Evolutionary conservation across 129 eudicot species (phyloP).

Genomic region (Lactuca saligna): DNA sequence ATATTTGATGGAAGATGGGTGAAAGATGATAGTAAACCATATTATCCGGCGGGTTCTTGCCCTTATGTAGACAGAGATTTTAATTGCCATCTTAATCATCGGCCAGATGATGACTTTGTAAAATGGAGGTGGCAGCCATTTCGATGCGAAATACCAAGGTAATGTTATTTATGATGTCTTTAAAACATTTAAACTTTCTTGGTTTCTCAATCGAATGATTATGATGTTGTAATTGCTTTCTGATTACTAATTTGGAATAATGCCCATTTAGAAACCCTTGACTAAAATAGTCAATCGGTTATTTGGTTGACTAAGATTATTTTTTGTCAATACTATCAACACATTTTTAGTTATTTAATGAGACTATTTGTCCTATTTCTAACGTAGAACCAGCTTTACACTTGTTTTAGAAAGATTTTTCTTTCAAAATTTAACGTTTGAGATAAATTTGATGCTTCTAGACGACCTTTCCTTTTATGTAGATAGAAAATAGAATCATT

Average conservation of each 20-base stretch:
- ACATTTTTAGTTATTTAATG: neutral
- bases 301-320: conserved; percentile 12
- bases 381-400: neutral
- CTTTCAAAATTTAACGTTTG: neutral
- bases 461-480: neutral
- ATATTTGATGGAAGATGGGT: conserved; percentile 92
- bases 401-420: neutral
- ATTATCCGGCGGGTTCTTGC: conserved; percentile 84
- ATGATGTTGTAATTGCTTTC: conserved; percentile 10
- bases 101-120: conserved; percentile 66
- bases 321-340: neutral
- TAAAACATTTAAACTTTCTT: neutral
- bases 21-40: conserved; percentile 69
- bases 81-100: conserved; percentile 67
- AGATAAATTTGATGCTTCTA: neutral
- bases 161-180: conserved; percentile 20
- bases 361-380: neutral
- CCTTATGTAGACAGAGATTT: conserved; percentile 73
- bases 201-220: conserved; percentile 14
- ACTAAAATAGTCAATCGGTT: conserved; percentile 15
- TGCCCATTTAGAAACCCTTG: conserved; percentile 2
- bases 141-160: conserved; percentile 90
- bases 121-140: conserved; percentile 97
- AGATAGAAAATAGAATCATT: neutral
- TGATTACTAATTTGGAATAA: neutral